These are phyloP conservation scores for Kwoniella sp. DNA, from an alignment of 768 basidiomycete genomes.

Conservation along the genomic window DNA sequence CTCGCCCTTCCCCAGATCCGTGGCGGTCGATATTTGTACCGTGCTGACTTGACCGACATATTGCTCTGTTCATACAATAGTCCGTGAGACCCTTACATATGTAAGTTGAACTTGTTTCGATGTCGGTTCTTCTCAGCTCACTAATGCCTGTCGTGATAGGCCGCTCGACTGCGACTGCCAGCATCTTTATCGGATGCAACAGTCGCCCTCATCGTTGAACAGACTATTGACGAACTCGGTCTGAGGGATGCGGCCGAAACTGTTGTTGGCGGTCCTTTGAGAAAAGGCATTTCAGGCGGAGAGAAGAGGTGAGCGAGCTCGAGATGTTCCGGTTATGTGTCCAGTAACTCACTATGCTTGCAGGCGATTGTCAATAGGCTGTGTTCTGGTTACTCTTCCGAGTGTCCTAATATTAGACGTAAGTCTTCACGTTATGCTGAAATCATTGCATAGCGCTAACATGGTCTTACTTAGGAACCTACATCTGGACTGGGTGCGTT, in stretches of 20 bases:
- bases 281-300: constrained; percentile 67
- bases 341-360: background rate
- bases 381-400: constrained; percentile 66
- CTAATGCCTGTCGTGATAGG: constrained; percentile 18
- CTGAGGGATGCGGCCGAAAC: constrained; percentile 59
- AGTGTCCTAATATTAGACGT: constrained; percentile 67
- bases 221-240: constrained; percentile 60
- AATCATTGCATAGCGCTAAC: background rate
- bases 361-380: constrained; percentile 60
- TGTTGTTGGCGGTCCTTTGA: constrained; percentile 65
- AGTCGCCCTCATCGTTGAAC: constrained; percentile 57
- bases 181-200: constrained; percentile 57
- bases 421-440: constrained; percentile 19
- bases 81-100: constrained; percentile 58
- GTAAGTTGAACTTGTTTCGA: constrained; percentile 19
- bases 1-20: background rate
- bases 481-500: constrained; percentile 44
- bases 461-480: constrained; percentile 30
- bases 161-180: constrained; percentile 59
- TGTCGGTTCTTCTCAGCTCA: background rate
- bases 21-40: no score
- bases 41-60: background rate
- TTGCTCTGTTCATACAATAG: constrained; percentile 27
- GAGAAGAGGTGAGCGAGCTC: constrained; percentile 65
- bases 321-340: constrained; percentile 24